These are phyloP conservation scores for Sporothrix euskadiensis DNA, from an alignment of 2,329 filamentous ascomycete species.

Conservation along the genomic window DNA sequence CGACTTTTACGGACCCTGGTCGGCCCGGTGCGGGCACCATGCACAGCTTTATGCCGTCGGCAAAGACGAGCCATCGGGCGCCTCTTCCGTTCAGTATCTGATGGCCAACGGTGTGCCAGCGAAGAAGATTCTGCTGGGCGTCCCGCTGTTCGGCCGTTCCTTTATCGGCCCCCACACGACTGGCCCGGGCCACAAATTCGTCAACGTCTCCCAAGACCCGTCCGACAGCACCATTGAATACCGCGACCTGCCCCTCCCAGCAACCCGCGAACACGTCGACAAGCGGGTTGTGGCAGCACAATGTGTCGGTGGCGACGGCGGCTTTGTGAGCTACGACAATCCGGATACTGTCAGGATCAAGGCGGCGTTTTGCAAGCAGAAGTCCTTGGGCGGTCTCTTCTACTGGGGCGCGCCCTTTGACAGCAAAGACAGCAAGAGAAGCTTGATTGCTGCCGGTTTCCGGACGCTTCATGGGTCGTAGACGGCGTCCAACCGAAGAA, in stretches of 20 bases:
- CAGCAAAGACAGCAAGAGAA: constrained; percentile 57
- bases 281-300: constrained; percentile 67
- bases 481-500: not conserved
- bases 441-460: constrained; percentile 60
- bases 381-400: constrained; percentile 72
- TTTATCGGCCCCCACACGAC: constrained; percentile 61
- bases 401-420: constrained; percentile 81
- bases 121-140: constrained; percentile 71
- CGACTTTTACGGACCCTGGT: constrained; percentile 75
- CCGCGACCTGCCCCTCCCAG: constrained; percentile 62
- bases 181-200: constrained; percentile 64
- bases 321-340: constrained; percentile 79
- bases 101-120: constrained; percentile 65
- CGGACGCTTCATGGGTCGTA: constrained; percentile 55
- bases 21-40: constrained; percentile 67
- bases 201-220: constrained; percentile 55
- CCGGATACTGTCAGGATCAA: constrained; percentile 74
- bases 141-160: constrained; percentile 73
- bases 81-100: constrained; percentile 66
- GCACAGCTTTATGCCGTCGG: constrained; percentile 68
- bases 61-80: constrained; percentile 64
- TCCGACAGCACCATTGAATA: constrained; percentile 73
- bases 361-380: constrained; percentile 70
- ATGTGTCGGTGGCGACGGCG: constrained; percentile 71
- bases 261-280: constrained; percentile 67